Base-by-base conservation (phyloP, 768 basidiomycete genomes). In the Auriculariales sp. region DNA sequence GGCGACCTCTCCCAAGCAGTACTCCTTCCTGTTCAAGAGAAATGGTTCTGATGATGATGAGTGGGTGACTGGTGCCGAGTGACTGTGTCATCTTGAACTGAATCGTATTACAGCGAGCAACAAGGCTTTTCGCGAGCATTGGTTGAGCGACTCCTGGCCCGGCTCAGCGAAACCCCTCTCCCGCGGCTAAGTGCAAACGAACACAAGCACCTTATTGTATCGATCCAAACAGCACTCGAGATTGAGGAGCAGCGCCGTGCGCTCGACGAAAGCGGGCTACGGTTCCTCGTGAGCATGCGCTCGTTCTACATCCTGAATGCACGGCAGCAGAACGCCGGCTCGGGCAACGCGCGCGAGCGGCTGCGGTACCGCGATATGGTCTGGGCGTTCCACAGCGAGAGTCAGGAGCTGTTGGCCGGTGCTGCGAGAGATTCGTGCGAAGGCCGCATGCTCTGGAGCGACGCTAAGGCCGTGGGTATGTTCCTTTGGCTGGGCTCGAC, bases 341-440 rank as follows among this genome's bases (percentile, higher is more conserved):
- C 17, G 19, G n/a, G n/a, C n/a, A n/a, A n/a, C n/a, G 22, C 77
- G 56, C 69, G 88, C 57, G 79, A 83, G 58, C 75, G 89, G n/a
- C 71, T 94, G 44, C 78, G 88, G 19, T 92, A 85, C 63, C 79
- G 95, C 29, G 94, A 99, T 62, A 89, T 97, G 69, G 73, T 97
- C 25, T 99, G 94, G 93, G 94, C 93, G 0, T 93, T 84, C 61
- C 86, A 95, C 57, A 95, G 92, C 59, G 91, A 95, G 64, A 88
- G 81, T 58, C 92, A 99, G 58, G 89, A 85, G 15, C 62, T 97
- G 39, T 64, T 99, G 3, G 62, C 95, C 48, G 68, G 72, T 25
- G 79, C 82, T 3, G 84, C 85, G 2, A 72, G 72, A 14, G 65
- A 72, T 3, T 81, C 84, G 11, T 93, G 88, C 57, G 75, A 76